These are phyloP conservation scores for Fraxinus americana DNA, from an alignment of 257 asterid species.

Conservation along the genomic window DNA sequence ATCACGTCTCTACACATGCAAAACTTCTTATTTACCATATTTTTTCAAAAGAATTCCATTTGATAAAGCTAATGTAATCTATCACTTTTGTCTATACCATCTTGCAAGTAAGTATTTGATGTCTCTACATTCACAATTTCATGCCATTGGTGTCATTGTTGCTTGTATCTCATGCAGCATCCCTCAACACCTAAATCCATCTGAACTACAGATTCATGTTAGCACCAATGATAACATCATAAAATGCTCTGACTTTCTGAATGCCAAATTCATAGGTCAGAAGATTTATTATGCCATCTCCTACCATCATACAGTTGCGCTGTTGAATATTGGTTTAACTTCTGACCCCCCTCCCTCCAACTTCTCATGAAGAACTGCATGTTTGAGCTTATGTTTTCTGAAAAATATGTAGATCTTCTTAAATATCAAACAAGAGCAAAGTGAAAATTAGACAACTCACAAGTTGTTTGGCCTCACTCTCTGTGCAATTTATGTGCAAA, in stretches of 20 bases:
- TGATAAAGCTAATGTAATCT: neutral
- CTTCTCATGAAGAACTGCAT: neutral
- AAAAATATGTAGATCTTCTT: neutral
- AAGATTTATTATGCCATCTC: conserved; percentile 1
- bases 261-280: neutral
- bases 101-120: neutral
- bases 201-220: neutral
- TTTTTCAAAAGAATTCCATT: neutral
- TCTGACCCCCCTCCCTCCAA: neutral
- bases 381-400: no score
- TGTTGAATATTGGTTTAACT: neutral
- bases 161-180: neutral
- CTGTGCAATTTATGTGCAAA: neutral
- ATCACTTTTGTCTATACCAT: conserved; percentile 1
- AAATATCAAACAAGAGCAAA: neutral
- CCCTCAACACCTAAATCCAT: neutral
- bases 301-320: neutral
- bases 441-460: neutral
- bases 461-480: neutral
- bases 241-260: neutral
- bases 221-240: neutral
- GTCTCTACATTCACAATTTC: neutral
- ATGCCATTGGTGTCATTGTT: neutral
- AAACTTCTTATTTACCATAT: neutral
- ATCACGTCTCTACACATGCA: neutral